Conservation (phyloP, 495 filamentous ascomycete genomes). For the Penicillium riverlandense region DNA sequence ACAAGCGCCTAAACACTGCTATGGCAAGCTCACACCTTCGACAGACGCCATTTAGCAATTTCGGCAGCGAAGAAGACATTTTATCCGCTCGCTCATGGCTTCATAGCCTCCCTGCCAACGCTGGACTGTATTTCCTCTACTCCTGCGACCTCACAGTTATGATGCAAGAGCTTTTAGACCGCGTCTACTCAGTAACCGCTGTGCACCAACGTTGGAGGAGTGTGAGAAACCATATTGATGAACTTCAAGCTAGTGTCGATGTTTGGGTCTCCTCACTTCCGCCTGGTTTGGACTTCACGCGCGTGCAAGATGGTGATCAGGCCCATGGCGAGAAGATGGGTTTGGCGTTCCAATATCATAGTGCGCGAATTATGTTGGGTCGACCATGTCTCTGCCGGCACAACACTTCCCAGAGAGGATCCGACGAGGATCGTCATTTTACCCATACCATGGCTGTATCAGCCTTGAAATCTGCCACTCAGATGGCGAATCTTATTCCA, state of each 20-base stretch:
- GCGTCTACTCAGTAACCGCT: constrained; percentile 52
- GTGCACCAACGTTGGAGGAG: constrained; percentile 49
- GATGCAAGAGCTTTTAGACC: constrained; percentile 45
- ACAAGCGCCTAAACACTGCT: constrained; percentile 27
- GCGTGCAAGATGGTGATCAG: constrained; percentile 23
- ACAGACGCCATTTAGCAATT: constrained; percentile 30
- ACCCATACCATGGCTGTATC: constrained; percentile 48
- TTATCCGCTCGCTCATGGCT: constrained; percentile 22
- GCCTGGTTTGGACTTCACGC: constrained; percentile 40
- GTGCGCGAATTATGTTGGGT: constrained; percentile 52
- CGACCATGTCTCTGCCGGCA: constrained; percentile 59
- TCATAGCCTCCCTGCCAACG: constrained; percentile 25
- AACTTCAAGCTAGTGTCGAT: constrained; percentile 43
- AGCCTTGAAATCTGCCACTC: constrained; percentile 48
- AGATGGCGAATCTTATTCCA: constrained; percentile 48
- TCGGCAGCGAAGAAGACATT: constrained; percentile 18
- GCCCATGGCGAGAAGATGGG: constrained; percentile 37
- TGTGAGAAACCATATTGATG: constrained; percentile 49
- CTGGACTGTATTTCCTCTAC: constrained; percentile 42
- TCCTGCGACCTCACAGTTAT: constrained; percentile 47
- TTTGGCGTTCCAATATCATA: constrained; percentile 53
- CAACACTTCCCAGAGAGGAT: constrained; percentile 36
- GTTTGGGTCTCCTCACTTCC: constrained; percentile 49
- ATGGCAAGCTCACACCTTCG: constrained; percentile 31
- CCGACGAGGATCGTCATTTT: constrained; percentile 30